Percentiles rank a stretch among this genome's conserved stretches.
Evolutionary conservation across 225 moss, liverwort and hornwort genomes (phyloP).

Genomic region (Sphagnum contortum): DNA sequence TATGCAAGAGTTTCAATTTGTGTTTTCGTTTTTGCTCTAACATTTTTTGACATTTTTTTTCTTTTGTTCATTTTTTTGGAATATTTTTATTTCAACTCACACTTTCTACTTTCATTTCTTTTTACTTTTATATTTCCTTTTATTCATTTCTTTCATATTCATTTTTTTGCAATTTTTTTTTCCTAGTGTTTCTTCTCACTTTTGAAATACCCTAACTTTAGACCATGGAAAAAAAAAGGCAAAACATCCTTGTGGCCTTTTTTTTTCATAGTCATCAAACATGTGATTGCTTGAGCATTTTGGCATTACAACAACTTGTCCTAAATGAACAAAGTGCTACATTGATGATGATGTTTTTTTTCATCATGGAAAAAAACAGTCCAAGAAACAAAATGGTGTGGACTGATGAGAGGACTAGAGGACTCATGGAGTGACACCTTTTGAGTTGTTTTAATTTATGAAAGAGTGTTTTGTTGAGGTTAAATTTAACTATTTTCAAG

Average conservation of each 20-base stretch:
- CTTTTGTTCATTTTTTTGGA: too few species aligned
- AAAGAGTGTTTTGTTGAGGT: neutral
- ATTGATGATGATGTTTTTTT: constrained; percentile 1
- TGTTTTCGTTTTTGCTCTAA: too few species aligned
- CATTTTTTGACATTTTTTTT: too few species aligned
- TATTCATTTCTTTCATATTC: too few species aligned
- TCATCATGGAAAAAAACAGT: neutral
- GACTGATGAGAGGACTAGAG: neutral
- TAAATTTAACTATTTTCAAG: neutral
- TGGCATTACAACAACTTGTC: neutral
- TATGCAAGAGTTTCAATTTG: too few species aligned
- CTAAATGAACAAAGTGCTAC: neutral
- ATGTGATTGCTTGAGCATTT: neutral
- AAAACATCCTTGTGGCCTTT: neutral
- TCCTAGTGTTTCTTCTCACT: too few species aligned
- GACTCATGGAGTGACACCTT: neutral
- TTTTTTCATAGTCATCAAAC: neutral
- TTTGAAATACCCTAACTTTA: too few species aligned
- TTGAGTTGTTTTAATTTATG: neutral
- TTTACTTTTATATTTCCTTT: too few species aligned
- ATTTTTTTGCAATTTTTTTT: too few species aligned
- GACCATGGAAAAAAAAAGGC: neutral
- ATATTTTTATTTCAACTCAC: neutral
- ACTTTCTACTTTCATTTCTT: neutral
- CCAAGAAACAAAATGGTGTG: neutral